A percentile compares a stretch with the other conserved stretches of the same genome.
phyloP scores from a whole-genome alignment of 1,284 basidiomycete genomes.

The Sanguinoderma infundibulare region DNA sequence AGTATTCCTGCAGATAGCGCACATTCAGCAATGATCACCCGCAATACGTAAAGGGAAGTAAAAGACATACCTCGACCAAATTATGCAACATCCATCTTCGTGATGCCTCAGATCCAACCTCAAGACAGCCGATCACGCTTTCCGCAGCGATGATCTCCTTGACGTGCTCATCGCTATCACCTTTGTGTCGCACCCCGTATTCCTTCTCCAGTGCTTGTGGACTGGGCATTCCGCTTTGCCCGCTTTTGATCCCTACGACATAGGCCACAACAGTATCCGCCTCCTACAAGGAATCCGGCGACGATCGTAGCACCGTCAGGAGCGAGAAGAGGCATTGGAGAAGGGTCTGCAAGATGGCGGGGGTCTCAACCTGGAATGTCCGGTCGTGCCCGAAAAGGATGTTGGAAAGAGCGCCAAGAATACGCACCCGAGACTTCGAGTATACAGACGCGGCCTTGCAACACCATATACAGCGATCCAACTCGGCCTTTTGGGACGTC shows the following conservation, averaged over 20 bases:
- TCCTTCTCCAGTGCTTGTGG: conserved; percentile 40
- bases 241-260: conserved; percentile 33
- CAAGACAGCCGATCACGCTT: conserved; percentile 40
- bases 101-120: conserved; percentile 36
- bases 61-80: conserved; percentile 33
- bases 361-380: conserved; percentile 46
- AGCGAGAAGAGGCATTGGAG: conserved; percentile 56
- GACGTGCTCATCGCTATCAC: conserved; percentile 35
- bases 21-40: neutral
- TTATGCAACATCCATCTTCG: conserved; percentile 38
- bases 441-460: conserved; percentile 55
- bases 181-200: conserved; percentile 37
- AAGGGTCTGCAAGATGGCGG: conserved; percentile 55
- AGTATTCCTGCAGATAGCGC: conserved; percentile 54
- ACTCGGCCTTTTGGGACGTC: conserved; percentile 43
- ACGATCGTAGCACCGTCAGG: conserved; percentile 40
- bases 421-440: conserved; percentile 47
- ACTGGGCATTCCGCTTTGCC: conserved; percentile 37
- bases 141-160: conserved; percentile 38
- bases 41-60: neutral
- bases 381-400: conserved; percentile 52
- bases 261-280: conserved; percentile 34
- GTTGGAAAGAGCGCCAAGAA: conserved; percentile 53
- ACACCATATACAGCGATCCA: conserved; percentile 71
- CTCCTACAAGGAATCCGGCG: conserved; percentile 27